Conservation (phyloP, 495 filamentous ascomycete species). For the Geopyxis carbonaria region DNA sequence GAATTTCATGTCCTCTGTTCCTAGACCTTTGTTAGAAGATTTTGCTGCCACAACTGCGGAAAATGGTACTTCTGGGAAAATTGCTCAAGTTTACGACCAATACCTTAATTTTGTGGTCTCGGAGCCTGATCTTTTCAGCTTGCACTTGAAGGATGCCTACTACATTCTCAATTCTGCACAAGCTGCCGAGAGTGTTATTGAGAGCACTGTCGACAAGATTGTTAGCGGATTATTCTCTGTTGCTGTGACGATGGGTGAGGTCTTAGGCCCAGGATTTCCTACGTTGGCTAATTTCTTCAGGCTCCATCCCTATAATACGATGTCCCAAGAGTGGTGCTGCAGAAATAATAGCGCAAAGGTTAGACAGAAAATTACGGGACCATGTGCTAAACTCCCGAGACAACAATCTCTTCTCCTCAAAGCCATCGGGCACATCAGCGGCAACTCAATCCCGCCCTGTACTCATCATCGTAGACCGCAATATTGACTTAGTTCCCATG, state of each 20-base stretch:
- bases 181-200: slow-evolving; percentile 77
- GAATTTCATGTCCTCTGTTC: slow-evolving; percentile 92
- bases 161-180: slow-evolving; percentile 87
- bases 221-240: slow-evolving; percentile 94
- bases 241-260: slow-evolving; percentile 81
- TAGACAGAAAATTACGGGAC: slow-evolving; percentile 89
- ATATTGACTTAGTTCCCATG: slow-evolving; percentile 95
- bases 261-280: neutral
- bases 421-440: slow-evolving; percentile 12
- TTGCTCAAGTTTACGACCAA: slow-evolving; percentile 89
- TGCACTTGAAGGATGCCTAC: slow-evolving; percentile 84
- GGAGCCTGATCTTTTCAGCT: slow-evolving; percentile 88
- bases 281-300: slow-evolving; percentile 26
- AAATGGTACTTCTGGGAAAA: slow-evolving; percentile 65
- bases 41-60: slow-evolving; percentile 78
- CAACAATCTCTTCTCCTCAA: slow-evolving; percentile 25
- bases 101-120: slow-evolving; percentile 95
- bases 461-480: slow-evolving; percentile 55
- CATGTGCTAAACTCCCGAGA: slow-evolving; percentile 96
- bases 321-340: slow-evolving; percentile 84
- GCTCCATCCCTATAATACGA: slow-evolving; percentile 81
- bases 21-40: slow-evolving; percentile 82
- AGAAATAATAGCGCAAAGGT: slow-evolving; percentile 80
- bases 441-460: slow-evolving; percentile 23
- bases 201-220: slow-evolving; percentile 69